Evolutionary conservation across 2,329 filamentous ascomycete genomes (phyloP), one percentile per base, ranked within the genome.

Genomic region (Leptographium lundbergii): DNA sequence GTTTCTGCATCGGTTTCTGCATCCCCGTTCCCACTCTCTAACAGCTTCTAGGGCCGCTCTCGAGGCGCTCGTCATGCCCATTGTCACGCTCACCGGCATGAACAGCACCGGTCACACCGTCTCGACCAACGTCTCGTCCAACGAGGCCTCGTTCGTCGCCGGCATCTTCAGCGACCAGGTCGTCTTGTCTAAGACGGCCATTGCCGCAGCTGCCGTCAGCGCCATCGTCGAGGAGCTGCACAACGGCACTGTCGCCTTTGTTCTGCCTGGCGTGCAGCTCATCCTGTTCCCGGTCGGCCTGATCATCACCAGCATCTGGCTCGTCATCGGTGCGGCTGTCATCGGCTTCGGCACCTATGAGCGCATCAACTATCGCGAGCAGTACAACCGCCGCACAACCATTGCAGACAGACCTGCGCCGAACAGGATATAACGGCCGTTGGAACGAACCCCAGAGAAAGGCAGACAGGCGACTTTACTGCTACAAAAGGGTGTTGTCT

Each of bases 271-370:
- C 52, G 78, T 82, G 47, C 78, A 81, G 61, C 77, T 90, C 58
- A 75, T 87, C 65, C 81, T 89, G 61, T 85, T 88, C 70, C 87
- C 87, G 9, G 74, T 86, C 34, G 87, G 87, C 22, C 73, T 86
- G n/a, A 73, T 88, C 64, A 77, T 91, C 65, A 86, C 81, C 2
- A 73, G 78, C 47, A 66, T 79, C 14, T 91, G 87, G 85, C 70
- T 82, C 2, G 62, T 78, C 0, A 61, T 87, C 24, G 81, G 85
- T 29, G 56, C 83, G 7, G 69, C 70, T 0, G 81, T 78, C 25
- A 81, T 86, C 62, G 85, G 79, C 3, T 78, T 79, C 59, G 87
- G 87, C 59, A 89, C 86, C 5, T 77, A 81, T 60, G 79, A 85
- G 67, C 78, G 87, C 58, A 82, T 87, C 60, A 77, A 80, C 67